Base-by-base conservation (phyloP, 257 asterid genomes). In the Rehmannia glutinosa region DNA sequence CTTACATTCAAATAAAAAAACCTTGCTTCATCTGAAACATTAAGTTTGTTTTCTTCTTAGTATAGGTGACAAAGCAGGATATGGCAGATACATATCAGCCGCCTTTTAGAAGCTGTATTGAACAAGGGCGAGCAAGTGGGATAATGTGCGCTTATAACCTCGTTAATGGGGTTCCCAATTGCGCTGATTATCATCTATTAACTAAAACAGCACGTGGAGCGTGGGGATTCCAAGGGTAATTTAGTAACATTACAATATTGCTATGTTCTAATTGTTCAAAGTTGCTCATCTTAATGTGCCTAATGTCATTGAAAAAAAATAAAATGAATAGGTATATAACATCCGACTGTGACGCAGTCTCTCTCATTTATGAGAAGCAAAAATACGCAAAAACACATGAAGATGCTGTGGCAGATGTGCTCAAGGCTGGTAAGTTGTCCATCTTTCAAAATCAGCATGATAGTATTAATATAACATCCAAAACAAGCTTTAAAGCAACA, bases 181-280 rank as follows among this genome's bases (percentile, higher is more conserved):
- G 85, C 28, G 86, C 86, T 15, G 84, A 80, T 77, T 55, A 77
- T 63, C 13, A 83, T 70, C 81, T 89, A 35, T 64, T 89, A 35
- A 84, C 90, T 0, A 67, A 62, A 47, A 84, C 80, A 23, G 92
- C 80, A 43, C 88, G 96, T 9, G 78, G 72, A 10, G 70, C 79
- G 62, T 89, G 96, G 95, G 92, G 90, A 10, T 87, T 86, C 62
- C 63, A 71, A 56, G 92, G 96, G 92, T 89, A 77, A 62, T 7
- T 8, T 46, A n/a, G 2, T 25, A 35, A 5, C 15, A 33, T 1
- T 2, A 6, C 30, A 12, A 12, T 36, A 7, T n/a, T n/a, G n/a
- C n/a, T n/a, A n/a, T n/a, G n/a, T n/a, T n/a, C n/a, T n/a, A n/a
- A n/a, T n/a, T n/a, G n/a, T n/a, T n/a, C n/a, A n/a, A n/a, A n/a